Evolutionary conservation across 768 basidiomycete species (phyloP).

Genomic region (Termitomyces bulborhizus): DNA sequence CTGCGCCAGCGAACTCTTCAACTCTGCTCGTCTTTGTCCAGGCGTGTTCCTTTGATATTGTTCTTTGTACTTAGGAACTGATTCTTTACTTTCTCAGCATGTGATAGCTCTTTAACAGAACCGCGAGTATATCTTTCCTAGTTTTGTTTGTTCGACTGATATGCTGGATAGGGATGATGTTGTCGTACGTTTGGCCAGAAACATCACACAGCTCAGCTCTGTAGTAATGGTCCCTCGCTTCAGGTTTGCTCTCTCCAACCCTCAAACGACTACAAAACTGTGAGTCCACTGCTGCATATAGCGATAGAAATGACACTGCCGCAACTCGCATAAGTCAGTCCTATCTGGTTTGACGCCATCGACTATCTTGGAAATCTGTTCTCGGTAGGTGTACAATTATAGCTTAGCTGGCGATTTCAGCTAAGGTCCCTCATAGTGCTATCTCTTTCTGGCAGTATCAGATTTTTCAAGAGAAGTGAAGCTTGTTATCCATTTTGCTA

Average conservation of each 20-base stretch:
- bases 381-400: slow-evolving; percentile 39
- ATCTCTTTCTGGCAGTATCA: slow-evolving; percentile 93
- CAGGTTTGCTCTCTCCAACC: slow-evolving; percentile 81
- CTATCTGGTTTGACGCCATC: slow-evolving; percentile 75
- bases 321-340: slow-evolving; percentile 52
- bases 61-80: neutral
- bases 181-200: slow-evolving; percentile 36
- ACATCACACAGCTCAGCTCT: neutral
- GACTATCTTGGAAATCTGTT: slow-evolving; percentile 75
- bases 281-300: slow-evolving; percentile 35
- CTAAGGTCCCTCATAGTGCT: slow-evolving; percentile 38
- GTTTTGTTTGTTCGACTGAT: neutral
- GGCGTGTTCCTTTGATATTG: slow-evolving; percentile 31
- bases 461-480: slow-evolving; percentile 75
- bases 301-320: slow-evolving; percentile 10
- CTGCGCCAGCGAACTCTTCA: slow-evolving; percentile 83
- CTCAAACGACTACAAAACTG: slow-evolving; percentile 89
- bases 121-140: slow-evolving; percentile 42
- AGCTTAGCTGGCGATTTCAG: neutral
- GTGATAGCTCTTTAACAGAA: slow-evolving; percentile 74
- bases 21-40: slow-evolving; percentile 70
- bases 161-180: slow-evolving; percentile 47
- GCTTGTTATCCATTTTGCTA: slow-evolving; percentile 4
- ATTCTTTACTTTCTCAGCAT: slow-evolving; percentile 40
- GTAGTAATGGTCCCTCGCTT: neutral